Conservation (phyloP, 768 basidiomycete species). For the Pluteus cervinus region DNA sequence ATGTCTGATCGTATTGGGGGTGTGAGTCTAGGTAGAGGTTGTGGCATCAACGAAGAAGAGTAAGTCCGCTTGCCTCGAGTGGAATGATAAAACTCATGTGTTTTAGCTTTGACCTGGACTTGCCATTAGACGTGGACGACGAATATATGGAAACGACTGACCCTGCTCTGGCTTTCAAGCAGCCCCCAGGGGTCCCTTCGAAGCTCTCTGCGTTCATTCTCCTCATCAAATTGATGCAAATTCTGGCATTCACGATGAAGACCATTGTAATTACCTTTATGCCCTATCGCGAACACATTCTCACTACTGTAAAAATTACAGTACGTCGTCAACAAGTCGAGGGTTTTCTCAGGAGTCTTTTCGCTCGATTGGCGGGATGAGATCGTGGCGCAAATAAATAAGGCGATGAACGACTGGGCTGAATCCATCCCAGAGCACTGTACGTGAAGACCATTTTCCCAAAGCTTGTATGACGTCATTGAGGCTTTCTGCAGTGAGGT, state of each 20-base stretch:
- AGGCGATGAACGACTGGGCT: conserved; percentile 67
- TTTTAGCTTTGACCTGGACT: conserved; percentile 72
- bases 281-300: conserved; percentile 2
- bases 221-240: conserved; percentile 59
- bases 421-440: conserved; percentile 63
- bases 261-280: conserved; percentile 48
- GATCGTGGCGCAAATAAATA: conserved; percentile 61
- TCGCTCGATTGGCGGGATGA: conserved; percentile 48
- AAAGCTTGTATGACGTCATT: no score
- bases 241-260: conserved; percentile 61
- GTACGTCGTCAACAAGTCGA: conserved; percentile 71
- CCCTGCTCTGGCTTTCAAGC: conserved; percentile 51
- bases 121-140: conserved; percentile 79
- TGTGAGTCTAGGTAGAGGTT: conserved; percentile 48
- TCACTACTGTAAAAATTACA: conserved; percentile 14
- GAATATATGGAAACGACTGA: conserved; percentile 65
- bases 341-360: conserved; percentile 45
- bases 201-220: conserved; percentile 57
- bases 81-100: conserved; percentile 4
- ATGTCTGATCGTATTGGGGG: conserved; percentile 54
- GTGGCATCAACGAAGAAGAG: conserved; percentile 62
- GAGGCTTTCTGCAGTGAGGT: conserved; percentile 35
- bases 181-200: conserved; percentile 57
- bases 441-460: no score
- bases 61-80: conserved; percentile 23